These are phyloP conservation scores for Tetrastigma voinierianum DNA, from an alignment of 164 flowering plant species.

Conservation along the genomic window DNA sequence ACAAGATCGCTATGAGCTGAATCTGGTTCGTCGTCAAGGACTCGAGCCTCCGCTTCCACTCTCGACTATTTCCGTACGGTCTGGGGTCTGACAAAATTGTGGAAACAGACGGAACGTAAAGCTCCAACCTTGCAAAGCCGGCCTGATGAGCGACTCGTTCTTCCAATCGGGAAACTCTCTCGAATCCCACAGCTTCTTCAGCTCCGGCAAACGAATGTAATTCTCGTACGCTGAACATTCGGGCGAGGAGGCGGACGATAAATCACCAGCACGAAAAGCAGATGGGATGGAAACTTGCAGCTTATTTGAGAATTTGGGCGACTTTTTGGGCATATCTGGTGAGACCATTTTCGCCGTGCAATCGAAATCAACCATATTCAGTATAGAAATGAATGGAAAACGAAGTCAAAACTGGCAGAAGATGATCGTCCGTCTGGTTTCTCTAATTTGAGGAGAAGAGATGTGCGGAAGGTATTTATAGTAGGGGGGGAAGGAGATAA, in stretches of 20 bases:
- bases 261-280: conserved; percentile 9
- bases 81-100: conserved; percentile 65
- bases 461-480: conserved; percentile 30
- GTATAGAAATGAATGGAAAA: neutral
- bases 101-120: conserved; percentile 79
- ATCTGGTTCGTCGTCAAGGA: conserved; percentile 54
- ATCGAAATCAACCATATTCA: conserved; percentile 56
- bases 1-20: conserved; percentile 58
- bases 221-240: conserved; percentile 68
- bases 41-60: conserved; percentile 77
- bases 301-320: conserved; percentile 33
- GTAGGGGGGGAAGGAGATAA: no score
- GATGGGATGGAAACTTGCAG: conserved; percentile 33
- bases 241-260: conserved; percentile 25
- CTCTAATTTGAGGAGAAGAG: conserved; percentile 1
- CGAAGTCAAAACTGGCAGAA: neutral
- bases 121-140: conserved; percentile 80
- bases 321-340: conserved; percentile 30
- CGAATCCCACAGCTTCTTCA: conserved; percentile 53
- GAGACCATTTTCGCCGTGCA: conserved; percentile 45
- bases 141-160: conserved; percentile 60
- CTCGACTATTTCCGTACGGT: conserved; percentile 61
- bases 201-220: conserved; percentile 70
- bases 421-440: neutral
- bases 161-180: conserved; percentile 69